Base-by-base conservation (phyloP, 345 rosid species). In the Linum tenue region DNA sequence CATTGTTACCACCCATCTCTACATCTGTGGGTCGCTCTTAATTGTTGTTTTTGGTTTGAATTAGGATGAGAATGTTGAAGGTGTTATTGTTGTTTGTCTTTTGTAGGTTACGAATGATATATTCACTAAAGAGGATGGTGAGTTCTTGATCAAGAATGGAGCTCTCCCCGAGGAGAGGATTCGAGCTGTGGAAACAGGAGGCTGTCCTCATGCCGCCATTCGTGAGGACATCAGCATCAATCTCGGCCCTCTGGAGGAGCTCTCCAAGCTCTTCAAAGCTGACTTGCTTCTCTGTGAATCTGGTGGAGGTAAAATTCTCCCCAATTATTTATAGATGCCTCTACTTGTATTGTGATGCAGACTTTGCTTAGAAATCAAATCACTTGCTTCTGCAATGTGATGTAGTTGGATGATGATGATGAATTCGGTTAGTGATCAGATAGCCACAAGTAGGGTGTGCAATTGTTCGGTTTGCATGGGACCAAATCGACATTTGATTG, bases 211-310 rank as follows among this genome's bases (percentile, higher is more conserved):
- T 63, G 97, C 97, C n/a, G 99, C 99, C 0, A 94, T 94, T 69
- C 96, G 95, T 64, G 97, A 94, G 80, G 97, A 94, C 69, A 94
- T 94, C 81, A 94, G 96, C 76, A 94, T 90, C 64, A 94, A 90
- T 72, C 81, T 94, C 48, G 99, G 99, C 65, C 99, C 96, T 63
- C 96, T 90, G 2, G 99, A 94, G 80, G 99, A 94, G 81, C 89
- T 90, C 31, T 85, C 95, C 11, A 86, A 84, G 77, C 70, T 90
- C 69, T 94, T 80, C 80, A 94, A 83, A 66, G 77, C 99, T 63
- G 97, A 90, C 75, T 56, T 94, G 63, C 89, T 94, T 70, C 97
- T 94, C 57, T 94, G 97, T 67, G 95, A 94, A 86, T 90, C 97
- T 17, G 97, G 99, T 39, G 99, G 97, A 84, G 99, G 96, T 84